Base-by-base conservation (phyloP, 225 moss, liverwort and hornwort species). In the Lunularia cruciata region DNA sequence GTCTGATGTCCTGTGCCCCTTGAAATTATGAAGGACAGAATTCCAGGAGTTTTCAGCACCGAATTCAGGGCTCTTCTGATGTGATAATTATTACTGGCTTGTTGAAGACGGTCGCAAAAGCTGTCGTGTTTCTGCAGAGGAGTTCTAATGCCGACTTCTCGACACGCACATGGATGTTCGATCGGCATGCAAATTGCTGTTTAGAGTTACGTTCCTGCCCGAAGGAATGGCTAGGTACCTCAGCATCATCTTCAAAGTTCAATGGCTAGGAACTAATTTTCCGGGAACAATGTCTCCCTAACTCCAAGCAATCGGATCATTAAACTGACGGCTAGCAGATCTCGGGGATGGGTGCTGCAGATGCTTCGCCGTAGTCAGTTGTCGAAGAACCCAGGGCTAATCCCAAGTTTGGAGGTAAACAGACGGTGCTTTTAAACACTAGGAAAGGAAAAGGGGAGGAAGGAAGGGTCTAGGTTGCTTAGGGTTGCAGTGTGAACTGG, bases 11-110 rank as follows among this genome's bases (percentile, higher is more conserved):
- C 65, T 3, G 32, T 13, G 33, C 47, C 48, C 48, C 51, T 35
- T 34, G 34, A 52, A 33, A 49, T 48, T 67, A 51, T 34, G 28
- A 51, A 49, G 32, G 60, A 66, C 66, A 28, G 34, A 69, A 54
- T 37, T 67, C 48, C 48, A 67, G 49, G 49, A 14, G 54, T 38
- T 69, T 30, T 55, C 8, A 38, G 18, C 39, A 69, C 33, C 69
- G 20, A 56, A 57, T 55, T 69, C 27, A 55, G 40, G 56, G 38
- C 69, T 69, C 38, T 55, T 69, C 69, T 56, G 56, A 26, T 55
- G 20, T 69, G 56, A 55, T 69, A 18, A 55, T 69, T 69, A 69
- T 69, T 69, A 56, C 43, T 23, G 40, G 69, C 69, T 69, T 69
- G 69, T 55, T 69, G 69, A 55, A 56, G 68, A 42, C 38, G 14